Evolutionary conservation across 805 yeast species (phyloP).

Genomic region (Nakazawaea pomicola): DNA sequence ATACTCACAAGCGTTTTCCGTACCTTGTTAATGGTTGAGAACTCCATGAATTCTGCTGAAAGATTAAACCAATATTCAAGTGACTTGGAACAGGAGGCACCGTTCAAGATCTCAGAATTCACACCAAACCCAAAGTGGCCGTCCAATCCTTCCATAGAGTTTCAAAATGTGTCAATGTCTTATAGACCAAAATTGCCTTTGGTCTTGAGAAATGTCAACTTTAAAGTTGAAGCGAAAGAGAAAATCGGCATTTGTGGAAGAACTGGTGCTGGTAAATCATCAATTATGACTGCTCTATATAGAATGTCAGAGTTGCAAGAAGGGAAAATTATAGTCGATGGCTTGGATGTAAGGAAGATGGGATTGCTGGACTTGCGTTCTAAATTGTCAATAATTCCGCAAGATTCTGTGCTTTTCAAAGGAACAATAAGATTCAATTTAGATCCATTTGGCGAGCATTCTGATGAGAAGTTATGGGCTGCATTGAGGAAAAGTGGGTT

Average conservation of each 20-base stretch:
- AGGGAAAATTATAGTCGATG: not conserved
- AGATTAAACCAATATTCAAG: not conserved
- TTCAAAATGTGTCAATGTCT: not conserved
- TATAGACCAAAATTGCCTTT: not conserved
- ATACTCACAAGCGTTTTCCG: not conserved
- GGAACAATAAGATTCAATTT: not conserved
- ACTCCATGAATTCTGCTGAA: not conserved
- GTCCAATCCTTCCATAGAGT: not conserved
- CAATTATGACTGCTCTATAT: not conserved
- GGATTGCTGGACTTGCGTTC: not conserved
- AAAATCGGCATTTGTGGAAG: not conserved
- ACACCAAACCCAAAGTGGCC: not conserved
- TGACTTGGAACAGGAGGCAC: not conserved
- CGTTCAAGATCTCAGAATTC: not conserved
- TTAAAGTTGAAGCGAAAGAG: not conserved
- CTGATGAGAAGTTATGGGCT: not conserved
- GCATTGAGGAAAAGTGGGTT: not conserved
- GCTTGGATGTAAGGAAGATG: not conserved
- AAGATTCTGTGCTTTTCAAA: not conserved
- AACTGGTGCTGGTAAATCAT: not conserved
- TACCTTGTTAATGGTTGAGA: not conserved
- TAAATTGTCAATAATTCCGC: not conserved
- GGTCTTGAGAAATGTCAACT: not conserved
- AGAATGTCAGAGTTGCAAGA: not conserved
- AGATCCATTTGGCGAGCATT: not conserved